phyloP scores from a whole-genome alignment of 495 filamentous ascomycete species.

The Neurospora sp. region DNA sequence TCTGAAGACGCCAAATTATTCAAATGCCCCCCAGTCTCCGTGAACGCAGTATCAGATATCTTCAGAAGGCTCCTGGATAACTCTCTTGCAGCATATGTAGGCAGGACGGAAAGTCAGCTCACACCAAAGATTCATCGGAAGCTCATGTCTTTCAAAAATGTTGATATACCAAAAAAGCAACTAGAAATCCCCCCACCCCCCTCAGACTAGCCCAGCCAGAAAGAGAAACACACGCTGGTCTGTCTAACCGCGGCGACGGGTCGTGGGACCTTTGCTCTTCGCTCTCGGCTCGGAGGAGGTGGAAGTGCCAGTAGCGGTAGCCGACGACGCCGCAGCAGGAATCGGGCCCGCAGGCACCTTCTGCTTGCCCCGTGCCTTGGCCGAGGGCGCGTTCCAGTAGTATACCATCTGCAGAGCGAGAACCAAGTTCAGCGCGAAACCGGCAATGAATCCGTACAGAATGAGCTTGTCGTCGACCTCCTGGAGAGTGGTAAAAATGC shows the following conservation, averaged over 20 bases:
- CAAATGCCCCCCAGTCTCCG: not conserved
- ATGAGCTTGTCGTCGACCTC: conserved; percentile 95
- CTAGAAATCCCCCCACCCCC: not conserved
- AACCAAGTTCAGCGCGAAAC: conserved; percentile 76
- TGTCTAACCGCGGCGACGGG: conserved; percentile 41
- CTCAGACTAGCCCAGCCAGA: not conserved
- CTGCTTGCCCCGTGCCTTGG: conserved; percentile 40
- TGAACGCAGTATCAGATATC: not conserved
- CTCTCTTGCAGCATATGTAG: not conserved
- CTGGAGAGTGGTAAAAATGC: conserved; percentile 94
- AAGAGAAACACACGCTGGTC: not conserved
- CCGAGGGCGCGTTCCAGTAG: conserved; percentile 79
- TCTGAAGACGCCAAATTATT: not conserved
- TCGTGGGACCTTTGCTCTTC: conserved; percentile 41
- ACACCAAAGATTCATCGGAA: not conserved
- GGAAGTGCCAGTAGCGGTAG: conserved; percentile 17
- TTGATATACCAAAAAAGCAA: not conserved
- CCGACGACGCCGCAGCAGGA: conserved; percentile 8
- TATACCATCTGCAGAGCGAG: conserved; percentile 87
- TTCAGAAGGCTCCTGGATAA: not conserved
- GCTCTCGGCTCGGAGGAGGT: conserved; percentile 17
- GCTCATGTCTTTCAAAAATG: not conserved
- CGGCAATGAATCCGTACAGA: conserved; percentile 84
- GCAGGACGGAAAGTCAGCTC: conserved; percentile 7
- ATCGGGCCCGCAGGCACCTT: conserved; percentile 21